Evolutionary conservation across 768 basidiomycete genomes (phyloP), one percentile per base, ranked within the genome.

Genomic region (Trametes elegans): DNA sequence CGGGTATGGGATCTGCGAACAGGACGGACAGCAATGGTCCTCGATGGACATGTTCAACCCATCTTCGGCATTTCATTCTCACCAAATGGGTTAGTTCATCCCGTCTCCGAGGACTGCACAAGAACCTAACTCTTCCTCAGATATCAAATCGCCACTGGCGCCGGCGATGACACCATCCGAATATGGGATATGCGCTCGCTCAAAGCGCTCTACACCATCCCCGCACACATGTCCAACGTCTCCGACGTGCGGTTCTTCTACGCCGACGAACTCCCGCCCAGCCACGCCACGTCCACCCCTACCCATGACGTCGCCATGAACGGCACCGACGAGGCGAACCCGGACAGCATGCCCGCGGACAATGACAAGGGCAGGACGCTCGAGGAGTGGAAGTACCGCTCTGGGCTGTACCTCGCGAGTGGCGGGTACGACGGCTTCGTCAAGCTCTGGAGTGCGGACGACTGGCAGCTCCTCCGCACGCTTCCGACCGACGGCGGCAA

Each of bases 161-260:
- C 94, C 4, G 93, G 91, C 40, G 97, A 99, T 71, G 97, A 98
- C 68, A 97, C 97, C 0, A 89, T 99, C 65, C 88, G 95, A 43
- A 92, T 98, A 77, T 99, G 97, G 97, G 97, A 99, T 73, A 85
- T 98, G 76, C 87, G 97, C 34, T 88, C 90, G 14, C 79, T 97
- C 28, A 93, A 88, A 62, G 85, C 93, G n/a, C 74, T 94, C 10
- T 93, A 97, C 71, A 98, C 93, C 36, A 97, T 98, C 62, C 95
- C 96, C 2, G 97, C 94, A 0, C 97, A 99, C 75, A 80, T 88
- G 31, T 94, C 90, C 50, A 96, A 95, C 68, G 89, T 98, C 47
- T 89, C 95, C 14, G 97, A 99, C 64, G 80, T 99, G 39, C 88
- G 90, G 27, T 99, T 98, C 77, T 98, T 95, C 83, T 82, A 85